Evolutionary conservation across 768 basidiomycete genomes (phyloP).

Genomic region (Mycena alexandri): DNA sequence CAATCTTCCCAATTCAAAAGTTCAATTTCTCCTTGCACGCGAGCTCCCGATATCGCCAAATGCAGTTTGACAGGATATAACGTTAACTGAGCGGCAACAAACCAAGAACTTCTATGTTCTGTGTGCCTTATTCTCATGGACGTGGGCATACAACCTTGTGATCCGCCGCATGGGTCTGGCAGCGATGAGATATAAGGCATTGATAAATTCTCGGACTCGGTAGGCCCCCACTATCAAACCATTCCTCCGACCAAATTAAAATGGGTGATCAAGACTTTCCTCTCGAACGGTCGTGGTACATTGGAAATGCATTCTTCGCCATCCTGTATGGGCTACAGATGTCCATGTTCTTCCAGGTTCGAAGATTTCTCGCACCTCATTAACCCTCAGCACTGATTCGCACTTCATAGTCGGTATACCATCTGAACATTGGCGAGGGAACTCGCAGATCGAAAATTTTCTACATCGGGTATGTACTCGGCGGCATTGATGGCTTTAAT

Average conservation of each 20-base stretch:
- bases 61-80: conserved; percentile 5
- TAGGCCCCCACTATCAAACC: not conserved
- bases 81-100: conserved; percentile 21
- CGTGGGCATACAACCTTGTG: conserved; percentile 6
- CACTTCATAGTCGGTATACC: conserved; percentile 30
- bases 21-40: not conserved
- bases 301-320: conserved; percentile 7
- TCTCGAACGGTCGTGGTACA: conserved; percentile 7
- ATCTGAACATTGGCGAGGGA: conserved; percentile 11
- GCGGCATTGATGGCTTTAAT: conserved; percentile 43
- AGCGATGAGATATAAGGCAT: conserved; percentile 14
- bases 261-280: conserved; percentile 29
- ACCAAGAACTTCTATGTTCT: conserved; percentile 11
- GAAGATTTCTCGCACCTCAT: too few species aligned
- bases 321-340: conserved; percentile 37
- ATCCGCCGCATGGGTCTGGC: conserved; percentile 23
- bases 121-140: conserved; percentile 28
- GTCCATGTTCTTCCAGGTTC: conserved; percentile 35
- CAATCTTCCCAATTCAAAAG: not conserved
- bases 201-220: not conserved
- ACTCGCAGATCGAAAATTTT: conserved; percentile 25
- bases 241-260: not conserved
- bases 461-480: conserved; percentile 38
- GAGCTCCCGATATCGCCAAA: conserved; percentile 26
- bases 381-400: too few species aligned